phyloP scores from a whole-genome alignment of 331 rosid species.

The Malus hybrid region DNA sequence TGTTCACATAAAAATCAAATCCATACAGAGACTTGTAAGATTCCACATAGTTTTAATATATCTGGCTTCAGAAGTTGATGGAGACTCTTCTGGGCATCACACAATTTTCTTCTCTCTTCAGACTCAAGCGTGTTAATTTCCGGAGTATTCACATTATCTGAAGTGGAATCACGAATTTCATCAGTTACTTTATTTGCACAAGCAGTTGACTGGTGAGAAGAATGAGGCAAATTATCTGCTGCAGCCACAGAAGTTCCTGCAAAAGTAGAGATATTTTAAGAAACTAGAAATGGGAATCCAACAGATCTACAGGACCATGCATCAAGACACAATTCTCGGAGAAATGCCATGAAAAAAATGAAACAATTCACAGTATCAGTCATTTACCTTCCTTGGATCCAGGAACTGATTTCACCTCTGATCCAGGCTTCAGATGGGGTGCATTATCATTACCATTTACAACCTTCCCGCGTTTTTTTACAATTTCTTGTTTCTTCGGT shows the following conservation, averaged over 20 bases:
- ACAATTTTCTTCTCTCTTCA: conserved; percentile 36
- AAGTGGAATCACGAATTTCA: conserved; percentile 11
- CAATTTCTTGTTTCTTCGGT: conserved; percentile 24
- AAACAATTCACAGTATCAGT: conserved; percentile 2
- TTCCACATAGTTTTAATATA: conserved; percentile 52
- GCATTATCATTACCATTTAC: conserved; percentile 23
- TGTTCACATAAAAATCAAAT: conserved; percentile 7
- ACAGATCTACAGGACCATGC: background rate
- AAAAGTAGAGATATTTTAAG: conserved; percentile 14
- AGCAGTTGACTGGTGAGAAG: conserved; percentile 19
- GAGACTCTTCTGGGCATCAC: conserved; percentile 46
- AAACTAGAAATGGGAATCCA: background rate
- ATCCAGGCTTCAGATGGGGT: conserved; percentile 32
- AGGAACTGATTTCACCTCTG: conserved; percentile 20
- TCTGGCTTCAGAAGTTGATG: conserved; percentile 58
- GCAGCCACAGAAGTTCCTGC: conserved; percentile 24
- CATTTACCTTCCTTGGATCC: conserved; percentile 54
- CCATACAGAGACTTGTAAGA: conserved; percentile 70
- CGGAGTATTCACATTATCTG: conserved; percentile 16
- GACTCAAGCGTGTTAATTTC: conserved; percentile 27
- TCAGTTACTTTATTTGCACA: conserved; percentile 13
- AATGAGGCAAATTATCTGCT: conserved; percentile 20
- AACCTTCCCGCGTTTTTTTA: conserved; percentile 57
- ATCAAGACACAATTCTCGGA: background rate
- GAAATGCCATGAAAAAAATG: conserved; percentile 1